These are phyloP conservation scores for Sequoia sempervirens DNA, from an alignment of 75 land plant genomes.

Conservation along the genomic window DNA sequence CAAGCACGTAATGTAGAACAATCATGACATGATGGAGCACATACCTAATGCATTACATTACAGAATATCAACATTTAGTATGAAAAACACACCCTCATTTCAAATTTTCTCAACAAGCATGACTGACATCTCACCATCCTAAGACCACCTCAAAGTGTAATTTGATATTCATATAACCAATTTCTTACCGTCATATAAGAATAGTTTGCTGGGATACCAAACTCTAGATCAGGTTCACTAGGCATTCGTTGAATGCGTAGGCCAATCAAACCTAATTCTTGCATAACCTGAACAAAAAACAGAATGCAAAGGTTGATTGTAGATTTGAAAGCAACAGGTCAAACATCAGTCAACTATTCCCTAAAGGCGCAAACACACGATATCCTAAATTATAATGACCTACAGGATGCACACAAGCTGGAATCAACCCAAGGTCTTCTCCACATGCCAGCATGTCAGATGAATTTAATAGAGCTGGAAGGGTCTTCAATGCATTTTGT, in stretches of 20 bases:
- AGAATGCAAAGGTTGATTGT: neutral
- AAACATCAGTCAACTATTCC: neutral
- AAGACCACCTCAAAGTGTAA: neutral
- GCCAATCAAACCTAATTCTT: conserved; percentile 92
- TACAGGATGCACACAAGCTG: conserved; percentile 97
- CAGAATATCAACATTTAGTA: neutral
- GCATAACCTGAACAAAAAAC: conserved; percentile 66
- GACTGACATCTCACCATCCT: neutral
- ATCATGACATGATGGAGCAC: conserved; percentile 99
- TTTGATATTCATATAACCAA: neutral
- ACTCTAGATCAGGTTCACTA: conserved; percentile 75
- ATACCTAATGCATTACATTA: conserved; percentile 47
- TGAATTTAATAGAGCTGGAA: conserved; percentile 87
- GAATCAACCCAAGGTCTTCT: conserved; percentile 96
- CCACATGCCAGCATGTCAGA: conserved; percentile 98
- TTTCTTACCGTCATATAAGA: conserved; percentile 81
- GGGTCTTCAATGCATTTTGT: conserved; percentile 87
- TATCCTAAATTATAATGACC: neutral
- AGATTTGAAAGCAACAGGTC: neutral
- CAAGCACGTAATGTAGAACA: conserved; percentile 95
- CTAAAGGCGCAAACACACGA: neutral
- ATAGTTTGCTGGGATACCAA: conserved; percentile 88
- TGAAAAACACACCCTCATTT: neutral
- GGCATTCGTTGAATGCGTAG: conserved; percentile 98
- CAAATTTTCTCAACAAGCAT: neutral